Base-by-base conservation (phyloP, 2,329 filamentous ascomycete genomes). In the Pezicula carpinea region DNA sequence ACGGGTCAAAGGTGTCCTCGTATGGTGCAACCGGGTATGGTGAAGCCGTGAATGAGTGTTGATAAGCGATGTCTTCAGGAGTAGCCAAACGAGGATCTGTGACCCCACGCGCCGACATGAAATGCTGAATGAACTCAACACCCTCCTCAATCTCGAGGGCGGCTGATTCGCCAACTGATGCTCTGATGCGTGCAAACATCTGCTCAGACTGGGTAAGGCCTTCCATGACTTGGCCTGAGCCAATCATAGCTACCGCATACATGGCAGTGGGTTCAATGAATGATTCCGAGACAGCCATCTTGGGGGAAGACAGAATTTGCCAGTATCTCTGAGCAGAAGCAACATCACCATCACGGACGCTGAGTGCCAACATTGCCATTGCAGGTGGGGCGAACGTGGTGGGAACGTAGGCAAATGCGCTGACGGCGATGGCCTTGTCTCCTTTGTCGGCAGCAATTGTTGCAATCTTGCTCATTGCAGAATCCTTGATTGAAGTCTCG, bases 201-300 rank as follows among this genome's bases (percentile, higher is more conserved):
- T 83, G 74, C 58, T 93, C 87, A 8, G 87, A 84, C 63, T 93
- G 82, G 11, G 76, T 73, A 49, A 97, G 69, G 42, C 86, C 93
- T 61, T 92, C 88, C n/a, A 85, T 82, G 41, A 91, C 79, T 60
- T 90, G 84, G 35, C 90, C 89, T 53, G 87, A 89, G 45, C 88
- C 87, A 62, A 97, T 86, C 66, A 97, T 75, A 40, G 90, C 89
- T 48, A 95, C 82, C 13, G 87, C 82, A 61, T 92, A 96, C 89
- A 96, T 96, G 48, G 88, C 81, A 11, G 89, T 86, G 19, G 90
- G 87, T 69, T 96, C 90, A 52, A 96, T 86, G 66, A 95, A 85
- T 26, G 82, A 73, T 45, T 76, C 65, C 11, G 78, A 77, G 29
- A 81, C 76, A 43, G 76, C 71, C 59, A 80, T 74, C 49, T 82